A percentile compares a stretch with the other conserved stretches of the same genome.
phyloP scores from a whole-genome alignment of 495 filamentous ascomycete genomes.

The Pyronema domesticum region DNA sequence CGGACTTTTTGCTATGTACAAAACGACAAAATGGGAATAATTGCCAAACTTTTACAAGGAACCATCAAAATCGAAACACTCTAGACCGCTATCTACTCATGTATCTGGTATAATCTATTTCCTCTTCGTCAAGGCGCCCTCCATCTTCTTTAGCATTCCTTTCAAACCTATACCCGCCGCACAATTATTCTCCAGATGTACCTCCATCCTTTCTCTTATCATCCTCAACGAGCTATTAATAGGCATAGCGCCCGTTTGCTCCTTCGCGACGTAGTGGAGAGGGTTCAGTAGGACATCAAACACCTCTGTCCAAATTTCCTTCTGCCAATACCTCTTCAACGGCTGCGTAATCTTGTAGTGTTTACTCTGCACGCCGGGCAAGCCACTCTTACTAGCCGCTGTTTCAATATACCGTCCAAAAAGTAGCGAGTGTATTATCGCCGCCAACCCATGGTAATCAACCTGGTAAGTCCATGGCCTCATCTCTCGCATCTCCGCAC shows the following conservation, averaged over 20 bases:
- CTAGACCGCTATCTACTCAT: neutral
- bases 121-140: neutral
- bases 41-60: no score
- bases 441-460: conserved; percentile 83
- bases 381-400: conserved; percentile 33
- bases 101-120: neutral
- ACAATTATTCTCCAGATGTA: conserved; percentile 58
- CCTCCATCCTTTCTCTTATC: conserved; percentile 64
- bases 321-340: conserved; percentile 89
- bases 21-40: no score
- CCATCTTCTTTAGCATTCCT: conserved; percentile 42
- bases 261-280: conserved; percentile 37
- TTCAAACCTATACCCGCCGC: conserved; percentile 70
- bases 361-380: conserved; percentile 34
- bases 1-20: no score
- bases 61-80: neutral
- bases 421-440: conserved; percentile 65
- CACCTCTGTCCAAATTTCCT: conserved; percentile 64
- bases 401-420: conserved; percentile 94
- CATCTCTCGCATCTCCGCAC: conserved; percentile 82
- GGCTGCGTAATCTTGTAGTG: conserved; percentile 56
- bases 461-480: conserved; percentile 92
- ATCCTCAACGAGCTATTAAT: conserved; percentile 45
- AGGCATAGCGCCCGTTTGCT: conserved; percentile 46
- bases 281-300: conserved; percentile 86